Conservation (phyloP, 1,139 yeast species). For the Lodderomyces pseudojiufengensis region DNA sequence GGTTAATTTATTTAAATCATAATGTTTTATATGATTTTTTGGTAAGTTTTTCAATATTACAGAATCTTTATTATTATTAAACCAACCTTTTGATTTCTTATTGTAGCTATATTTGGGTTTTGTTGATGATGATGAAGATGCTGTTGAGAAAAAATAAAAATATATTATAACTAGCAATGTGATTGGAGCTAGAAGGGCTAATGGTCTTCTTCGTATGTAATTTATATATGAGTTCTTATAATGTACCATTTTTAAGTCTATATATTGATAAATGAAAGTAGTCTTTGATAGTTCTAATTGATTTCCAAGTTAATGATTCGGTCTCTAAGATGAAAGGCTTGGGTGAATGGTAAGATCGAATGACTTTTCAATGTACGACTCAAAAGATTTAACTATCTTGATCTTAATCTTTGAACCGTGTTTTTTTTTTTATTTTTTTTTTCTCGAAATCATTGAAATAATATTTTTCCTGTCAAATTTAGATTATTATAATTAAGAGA, state of each 20-base stretch:
- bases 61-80: slow-evolving; percentile 32
- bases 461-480: too few species aligned
- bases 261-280: too few species aligned
- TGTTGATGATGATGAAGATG: slow-evolving; percentile 9
- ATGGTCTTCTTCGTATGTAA: slow-evolving; percentile 60
- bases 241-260: too few species aligned
- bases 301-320: too few species aligned
- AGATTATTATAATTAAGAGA: too few species aligned
- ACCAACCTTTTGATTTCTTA: slow-evolving; percentile 47
- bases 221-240: slow-evolving; percentile 37
- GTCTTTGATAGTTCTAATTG: too few species aligned
- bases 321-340: too few species aligned
- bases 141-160: slow-evolving; percentile 36
- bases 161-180: slow-evolving; percentile 39
- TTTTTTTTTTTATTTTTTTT: slow-evolving; percentile 3
- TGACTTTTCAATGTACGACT: too few species aligned
- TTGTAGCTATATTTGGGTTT: slow-evolving; percentile 46
- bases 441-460: not conserved
- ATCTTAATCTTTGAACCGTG: not conserved
- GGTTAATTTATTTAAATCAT: slow-evolving; percentile 73
- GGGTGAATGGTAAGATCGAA: too few species aligned
- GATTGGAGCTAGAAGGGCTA: slow-evolving; percentile 44
- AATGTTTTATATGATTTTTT: slow-evolving; percentile 78
- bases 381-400: too few species aligned
- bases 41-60: slow-evolving; percentile 59